Percentiles rank a stretch among this genome's conserved stretches.
These are phyloP conservation scores for Canavalia gladiata DNA, from an alignment of 306 rosid species.

Conservation along the genomic window DNA sequence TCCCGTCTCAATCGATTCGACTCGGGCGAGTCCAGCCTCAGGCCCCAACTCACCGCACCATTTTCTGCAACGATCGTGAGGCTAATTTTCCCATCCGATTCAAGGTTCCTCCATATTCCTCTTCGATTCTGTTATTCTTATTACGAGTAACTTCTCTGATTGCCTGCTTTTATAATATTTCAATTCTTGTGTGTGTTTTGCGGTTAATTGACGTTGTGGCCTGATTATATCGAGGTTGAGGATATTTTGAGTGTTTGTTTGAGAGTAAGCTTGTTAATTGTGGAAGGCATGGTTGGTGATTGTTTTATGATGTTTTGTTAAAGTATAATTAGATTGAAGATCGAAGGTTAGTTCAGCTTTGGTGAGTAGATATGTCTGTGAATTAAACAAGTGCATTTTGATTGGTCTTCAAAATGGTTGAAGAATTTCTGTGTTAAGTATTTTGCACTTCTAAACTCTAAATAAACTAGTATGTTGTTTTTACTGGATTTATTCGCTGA, in stretches of 20 bases:
- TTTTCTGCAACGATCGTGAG: constrained; percentile 91
- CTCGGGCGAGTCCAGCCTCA: constrained; percentile 97
- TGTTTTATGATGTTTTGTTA: constrained; percentile 1
- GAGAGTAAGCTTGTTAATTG: constrained; percentile 29
- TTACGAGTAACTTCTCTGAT: not conserved
- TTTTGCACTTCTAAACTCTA: constrained; percentile 14
- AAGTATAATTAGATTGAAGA: not conserved
- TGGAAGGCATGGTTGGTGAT: constrained; percentile 14
- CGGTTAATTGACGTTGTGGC: not conserved
- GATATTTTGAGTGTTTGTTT: constrained; percentile 44
- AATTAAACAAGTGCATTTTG: constrained; percentile 22
- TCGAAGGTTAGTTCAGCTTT: constrained; percentile 25
- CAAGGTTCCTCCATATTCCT: constrained; percentile 58
- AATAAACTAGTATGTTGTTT: not conserved
- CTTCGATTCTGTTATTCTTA: not conserved
- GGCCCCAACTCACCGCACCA: constrained; percentile 89
- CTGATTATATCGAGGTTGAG: not conserved
- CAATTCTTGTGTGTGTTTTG: not conserved
- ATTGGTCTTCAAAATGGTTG: constrained; percentile 35
- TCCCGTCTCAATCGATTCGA: constrained; percentile 66
- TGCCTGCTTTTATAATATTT: not conserved
- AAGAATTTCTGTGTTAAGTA: not conserved
- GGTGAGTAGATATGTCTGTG: constrained; percentile 31
- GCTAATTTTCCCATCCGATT: constrained; percentile 72
- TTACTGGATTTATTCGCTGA: constrained; percentile 26